Evolutionary conservation across 257 asterid genomes (phyloP).

Genomic region (Solanum sejunctum): DNA sequence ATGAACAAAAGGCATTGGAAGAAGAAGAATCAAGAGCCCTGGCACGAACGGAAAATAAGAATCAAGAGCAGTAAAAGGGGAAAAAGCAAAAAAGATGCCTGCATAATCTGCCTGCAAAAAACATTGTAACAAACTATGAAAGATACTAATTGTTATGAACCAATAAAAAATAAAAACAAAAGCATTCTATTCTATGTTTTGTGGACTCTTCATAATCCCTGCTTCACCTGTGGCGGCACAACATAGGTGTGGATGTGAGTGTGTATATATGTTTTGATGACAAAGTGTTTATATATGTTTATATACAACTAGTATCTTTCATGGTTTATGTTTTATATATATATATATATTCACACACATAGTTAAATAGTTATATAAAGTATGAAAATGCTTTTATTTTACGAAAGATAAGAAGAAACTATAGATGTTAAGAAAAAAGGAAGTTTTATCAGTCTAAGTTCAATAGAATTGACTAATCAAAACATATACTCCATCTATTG

Average conservation of each 20-base stretch:
- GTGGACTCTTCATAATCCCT: background rate
- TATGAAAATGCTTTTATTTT: background rate
- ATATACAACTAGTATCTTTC: no score
- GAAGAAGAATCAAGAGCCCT: background rate
- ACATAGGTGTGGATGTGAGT: background rate
- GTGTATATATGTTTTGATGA: no score
- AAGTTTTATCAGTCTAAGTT: background rate
- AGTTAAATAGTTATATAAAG: background rate
- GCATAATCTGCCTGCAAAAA: background rate
- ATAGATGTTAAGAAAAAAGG: background rate
- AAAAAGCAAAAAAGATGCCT: background rate
- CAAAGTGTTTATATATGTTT: no score
- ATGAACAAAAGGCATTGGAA: background rate
- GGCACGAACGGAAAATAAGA: background rate
- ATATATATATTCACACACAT: no score
- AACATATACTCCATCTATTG: background rate
- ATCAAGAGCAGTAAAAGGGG: background rate
- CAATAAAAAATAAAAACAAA: background rate
- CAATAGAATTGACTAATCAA: background rate
- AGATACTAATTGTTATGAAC: background rate
- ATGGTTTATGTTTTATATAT: no score
- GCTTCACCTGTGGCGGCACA: background rate
- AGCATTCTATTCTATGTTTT: background rate
- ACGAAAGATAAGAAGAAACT: background rate
- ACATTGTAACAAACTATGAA: background rate